These are phyloP conservation scores for Solanum virginianum DNA, from an alignment of 257 asterid genomes.

Conservation along the genomic window DNA sequence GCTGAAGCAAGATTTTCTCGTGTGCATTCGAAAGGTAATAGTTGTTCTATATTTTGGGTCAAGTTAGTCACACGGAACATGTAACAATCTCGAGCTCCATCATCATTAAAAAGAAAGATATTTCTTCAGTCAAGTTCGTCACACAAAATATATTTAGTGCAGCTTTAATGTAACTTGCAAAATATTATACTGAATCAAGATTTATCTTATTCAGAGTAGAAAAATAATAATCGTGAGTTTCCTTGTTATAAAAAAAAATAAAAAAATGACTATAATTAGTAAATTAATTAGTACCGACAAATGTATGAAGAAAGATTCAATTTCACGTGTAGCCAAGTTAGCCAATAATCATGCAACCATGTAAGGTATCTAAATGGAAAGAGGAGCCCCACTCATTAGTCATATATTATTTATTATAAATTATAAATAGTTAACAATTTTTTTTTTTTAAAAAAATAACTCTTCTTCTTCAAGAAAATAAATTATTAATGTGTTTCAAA, in stretches of 20 bases:
- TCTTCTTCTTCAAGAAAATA: neutral
- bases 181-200: too few relatives aligned
- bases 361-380: neutral
- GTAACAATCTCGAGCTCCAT: accelerated
- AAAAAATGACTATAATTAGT: neutral
- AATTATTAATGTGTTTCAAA: neutral
- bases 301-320: neutral
- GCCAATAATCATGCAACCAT: neutral
- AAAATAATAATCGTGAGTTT: neutral
- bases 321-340: neutral
- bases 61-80: too few relatives aligned
- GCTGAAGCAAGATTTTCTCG: neutral
- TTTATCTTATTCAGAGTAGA: too few relatives aligned
- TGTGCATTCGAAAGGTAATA: too few relatives aligned
- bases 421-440: neutral
- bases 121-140: too few relatives aligned
- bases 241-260: neutral
- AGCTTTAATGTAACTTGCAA: too few relatives aligned
- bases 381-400: neutral
- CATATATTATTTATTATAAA: neutral
- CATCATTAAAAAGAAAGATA: too few relatives aligned
- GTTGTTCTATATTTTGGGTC: too few relatives aligned
- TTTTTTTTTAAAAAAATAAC: too few relatives aligned
- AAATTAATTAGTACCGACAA: neutral
- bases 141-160: too few relatives aligned